Evolutionary conservation across 177 flowering plant genomes (phyloP).

Genomic region (Vitis hybrid): DNA sequence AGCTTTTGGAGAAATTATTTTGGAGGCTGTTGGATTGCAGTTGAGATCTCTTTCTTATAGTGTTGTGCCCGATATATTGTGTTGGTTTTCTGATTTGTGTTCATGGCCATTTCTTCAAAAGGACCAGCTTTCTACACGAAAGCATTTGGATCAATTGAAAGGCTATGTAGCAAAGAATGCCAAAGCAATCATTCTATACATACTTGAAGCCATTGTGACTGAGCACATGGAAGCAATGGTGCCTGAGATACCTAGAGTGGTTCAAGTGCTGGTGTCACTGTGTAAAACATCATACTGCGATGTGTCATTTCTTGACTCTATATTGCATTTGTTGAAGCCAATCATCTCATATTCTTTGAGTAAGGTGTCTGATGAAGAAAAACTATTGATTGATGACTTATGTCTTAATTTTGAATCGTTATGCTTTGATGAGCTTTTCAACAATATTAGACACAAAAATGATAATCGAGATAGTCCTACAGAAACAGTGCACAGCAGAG

Average conservation of each 20-base stretch:
- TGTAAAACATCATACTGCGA: slow-evolving; percentile 73
- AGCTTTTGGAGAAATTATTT: slow-evolving; percentile 66
- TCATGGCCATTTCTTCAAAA: slow-evolving; percentile 56
- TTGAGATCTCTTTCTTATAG: slow-evolving; percentile 61
- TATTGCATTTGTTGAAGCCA: slow-evolving; percentile 65
- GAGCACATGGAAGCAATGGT: slow-evolving; percentile 94
- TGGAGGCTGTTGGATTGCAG: slow-evolving; percentile 84
- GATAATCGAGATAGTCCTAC: slow-evolving; percentile 25
- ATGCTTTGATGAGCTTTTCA: slow-evolving; percentile 76
- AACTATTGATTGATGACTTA: slow-evolving; percentile 46
- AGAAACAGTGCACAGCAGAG: slow-evolving; percentile 33
- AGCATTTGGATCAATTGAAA: slow-evolving; percentile 38
- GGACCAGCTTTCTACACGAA: slow-evolving; percentile 20
- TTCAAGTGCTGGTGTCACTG: slow-evolving; percentile 63
- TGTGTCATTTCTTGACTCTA: slow-evolving; percentile 68
- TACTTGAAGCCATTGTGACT: slow-evolving; percentile 71
- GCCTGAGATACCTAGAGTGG: slow-evolving; percentile 78
- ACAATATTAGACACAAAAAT: slow-evolving; percentile 29
- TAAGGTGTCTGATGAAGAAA: slow-evolving; percentile 61
- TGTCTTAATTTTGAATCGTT: slow-evolving; percentile 77
- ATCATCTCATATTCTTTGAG: slow-evolving; percentile 71
- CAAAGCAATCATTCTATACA: slow-evolving; percentile 65
- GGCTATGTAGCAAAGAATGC: slow-evolving; percentile 84
- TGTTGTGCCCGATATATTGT: slow-evolving; percentile 68
- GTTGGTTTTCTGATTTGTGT: slow-evolving; percentile 92